Evolutionary conservation across 805 yeast genomes (phyloP), one percentile per base, ranked within the genome.

Genomic region (Kazachstania bromeliacearum): DNA sequence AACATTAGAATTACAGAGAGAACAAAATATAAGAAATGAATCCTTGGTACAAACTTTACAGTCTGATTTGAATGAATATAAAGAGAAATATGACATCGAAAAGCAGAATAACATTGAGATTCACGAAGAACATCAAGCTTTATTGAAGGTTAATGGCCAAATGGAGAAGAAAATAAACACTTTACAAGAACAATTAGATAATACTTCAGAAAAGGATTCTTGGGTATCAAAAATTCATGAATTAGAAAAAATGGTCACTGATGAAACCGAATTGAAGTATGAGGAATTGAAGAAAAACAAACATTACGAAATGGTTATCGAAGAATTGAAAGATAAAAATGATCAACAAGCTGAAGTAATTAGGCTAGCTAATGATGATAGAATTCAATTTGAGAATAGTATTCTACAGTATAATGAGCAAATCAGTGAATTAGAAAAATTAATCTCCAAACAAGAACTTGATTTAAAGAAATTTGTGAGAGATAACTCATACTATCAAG

Each of bases 41-140:
- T 44, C 61, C 10, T 61, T 67, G 20, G 57, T 71, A 33, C 54
- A 63, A 46, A 36, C 61, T 51, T 34, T 60, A 45, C 48, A 57
- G 35, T 30, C 38, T 13, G 59, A 64, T 20, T 47, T 62, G 19
- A 51, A 51, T 6, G 36, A 28, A 1, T 45, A 65, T 38, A 63
- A 60, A 37, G 30, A 42, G 2, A 60, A 59, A 19, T 41, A 63
- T n/a, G 67, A 63, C 29, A 53, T 53, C 10, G 62, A 70, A 37
- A 70, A 76, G 40, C 70, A 71, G 31, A 75, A 75, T 31, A 68
- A 71, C 27, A 61, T 78, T 38, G 73, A 76, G 34, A 56, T 77
- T 4, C 59, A 65, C 17, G 85, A 82, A 54, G 92, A 82, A 50
- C 80, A 78, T 48, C 77, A 75, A 47, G 70, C 80, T 1, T 51